These are phyloP conservation scores for Tolypocladium cylindrosporum DNA, from an alignment of 2,329 filamentous ascomycete genomes.

Conservation along the genomic window DNA sequence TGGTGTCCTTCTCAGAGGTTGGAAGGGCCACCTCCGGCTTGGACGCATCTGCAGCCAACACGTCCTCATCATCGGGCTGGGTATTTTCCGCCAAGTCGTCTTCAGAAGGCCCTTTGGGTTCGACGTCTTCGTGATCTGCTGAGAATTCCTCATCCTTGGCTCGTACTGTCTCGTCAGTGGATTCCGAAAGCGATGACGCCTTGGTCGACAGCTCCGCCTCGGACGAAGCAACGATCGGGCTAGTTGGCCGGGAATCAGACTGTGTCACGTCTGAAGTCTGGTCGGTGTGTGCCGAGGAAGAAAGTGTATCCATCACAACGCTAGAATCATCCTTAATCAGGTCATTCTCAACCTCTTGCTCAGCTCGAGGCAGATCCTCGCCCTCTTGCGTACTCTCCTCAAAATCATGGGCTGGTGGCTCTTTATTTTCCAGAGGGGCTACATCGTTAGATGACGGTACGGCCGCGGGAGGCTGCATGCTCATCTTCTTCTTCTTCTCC, in stretches of 20 bases:
- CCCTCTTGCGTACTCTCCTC: conserved; percentile 13
- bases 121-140: conserved; percentile 3
- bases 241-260: conserved; percentile 48
- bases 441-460: conserved; percentile 3
- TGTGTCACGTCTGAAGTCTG: conserved; percentile 35
- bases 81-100: neutral
- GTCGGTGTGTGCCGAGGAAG: conserved; percentile 33
- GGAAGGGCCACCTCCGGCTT: neutral
- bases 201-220: conserved; percentile 51
- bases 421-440: conserved; percentile 5
- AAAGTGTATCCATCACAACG: conserved; percentile 37
- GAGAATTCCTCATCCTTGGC: conserved; percentile 18
- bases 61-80: neutral
- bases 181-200: conserved; percentile 54
- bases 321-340: conserved; percentile 44
- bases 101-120: neutral
- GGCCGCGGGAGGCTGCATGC: neutral
- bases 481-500: conserved; percentile 58
- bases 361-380: conserved; percentile 12
- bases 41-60: neutral
- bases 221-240: conserved; percentile 41
- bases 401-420: conserved; percentile 3
- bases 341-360: conserved; percentile 14
- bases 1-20: neutral
- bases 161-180: conserved; percentile 48